phyloP scores from a whole-genome alignment of 306 rosid genomes.

The Canavalia gladiata region DNA sequence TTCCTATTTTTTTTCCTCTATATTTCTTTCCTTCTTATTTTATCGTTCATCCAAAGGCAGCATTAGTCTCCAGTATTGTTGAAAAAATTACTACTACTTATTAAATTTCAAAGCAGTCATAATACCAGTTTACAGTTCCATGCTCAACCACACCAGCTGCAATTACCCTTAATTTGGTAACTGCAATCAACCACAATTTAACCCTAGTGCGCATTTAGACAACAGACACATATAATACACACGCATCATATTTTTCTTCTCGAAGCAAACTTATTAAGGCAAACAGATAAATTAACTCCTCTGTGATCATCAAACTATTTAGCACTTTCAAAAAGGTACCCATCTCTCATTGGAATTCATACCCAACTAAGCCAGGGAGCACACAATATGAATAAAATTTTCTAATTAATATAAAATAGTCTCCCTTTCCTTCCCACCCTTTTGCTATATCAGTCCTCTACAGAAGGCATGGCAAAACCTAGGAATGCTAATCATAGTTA shows the following conservation, averaged over 20 bases:
- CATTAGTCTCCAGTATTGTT: not conserved
- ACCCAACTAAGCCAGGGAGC: slow-evolving; percentile 8
- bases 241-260: not conserved
- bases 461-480: slow-evolving; percentile 3
- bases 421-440: not conserved
- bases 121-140: slow-evolving; percentile 2
- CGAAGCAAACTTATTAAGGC: not conserved
- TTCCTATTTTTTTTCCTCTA: too few species aligned
- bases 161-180: not conserved
- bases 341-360: slow-evolving; percentile 8
- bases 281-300: slow-evolving; percentile 3
- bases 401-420: slow-evolving; percentile 7
- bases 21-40: too few species aligned
- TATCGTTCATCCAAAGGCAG: too few species aligned
- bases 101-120: too few species aligned
- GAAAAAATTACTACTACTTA: not conserved
- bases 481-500: slow-evolving; percentile 17
- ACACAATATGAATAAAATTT: not conserved
- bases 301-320: not conserved
- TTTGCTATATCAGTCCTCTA: not conserved
- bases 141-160: not conserved
- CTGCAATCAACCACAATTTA: not conserved
- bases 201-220: not conserved
- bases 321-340: slow-evolving; percentile 1
- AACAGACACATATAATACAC: not conserved